A percentile compares a stretch with the other conserved stretches of the same genome.
phyloP scores from a whole-genome alignment of 805 yeast species.

The Hanseniaspora pseudoguilliermondii region DNA sequence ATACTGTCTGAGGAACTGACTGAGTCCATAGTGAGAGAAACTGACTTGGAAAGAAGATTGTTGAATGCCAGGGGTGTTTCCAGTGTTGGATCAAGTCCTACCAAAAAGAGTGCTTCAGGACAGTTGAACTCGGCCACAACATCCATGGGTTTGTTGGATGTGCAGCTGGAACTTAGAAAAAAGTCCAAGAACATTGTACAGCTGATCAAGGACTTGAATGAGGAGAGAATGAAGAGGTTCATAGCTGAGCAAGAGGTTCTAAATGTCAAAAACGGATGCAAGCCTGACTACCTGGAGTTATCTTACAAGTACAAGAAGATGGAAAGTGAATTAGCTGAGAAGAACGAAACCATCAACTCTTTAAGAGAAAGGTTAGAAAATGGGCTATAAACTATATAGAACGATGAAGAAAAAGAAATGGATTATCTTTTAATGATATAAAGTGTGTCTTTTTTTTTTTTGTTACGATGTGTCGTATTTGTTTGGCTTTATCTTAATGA shows the following conservation, averaged over 20 bases:
- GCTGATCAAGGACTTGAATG: conserved; percentile 44
- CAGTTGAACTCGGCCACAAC: conserved; percentile 6
- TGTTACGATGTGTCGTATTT: too few species aligned
- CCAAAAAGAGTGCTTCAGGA: conserved; percentile 8
- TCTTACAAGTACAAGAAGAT: conserved; percentile 45
- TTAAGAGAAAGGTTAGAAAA: conserved; percentile 18
- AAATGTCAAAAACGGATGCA: conserved; percentile 38
- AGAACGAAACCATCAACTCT: conserved; percentile 39
- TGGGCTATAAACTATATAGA: background rate
- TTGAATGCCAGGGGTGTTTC: background rate
- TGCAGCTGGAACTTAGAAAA: conserved; percentile 28
- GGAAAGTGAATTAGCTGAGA: conserved; percentile 34
- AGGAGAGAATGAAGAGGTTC: conserved; percentile 52
- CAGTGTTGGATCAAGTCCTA: background rate
- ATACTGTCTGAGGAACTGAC: conserved; percentile 62
- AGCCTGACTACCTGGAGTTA: conserved; percentile 44
- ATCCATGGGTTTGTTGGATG: conserved; percentile 15
- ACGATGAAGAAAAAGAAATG: background rate
- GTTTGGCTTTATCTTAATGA: too few species aligned
- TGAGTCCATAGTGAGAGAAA: conserved; percentile 55
- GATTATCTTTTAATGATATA: background rate
- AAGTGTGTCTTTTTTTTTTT: too few species aligned
- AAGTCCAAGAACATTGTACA: conserved; percentile 36
- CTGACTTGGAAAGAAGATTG: conserved; percentile 41
- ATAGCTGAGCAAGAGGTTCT: conserved; percentile 61